Evolutionary conservation across 2,329 filamentous ascomycete species (phyloP), one percentile per base, ranked within the genome.

Genomic region (Clonostachys byssicola): DNA sequence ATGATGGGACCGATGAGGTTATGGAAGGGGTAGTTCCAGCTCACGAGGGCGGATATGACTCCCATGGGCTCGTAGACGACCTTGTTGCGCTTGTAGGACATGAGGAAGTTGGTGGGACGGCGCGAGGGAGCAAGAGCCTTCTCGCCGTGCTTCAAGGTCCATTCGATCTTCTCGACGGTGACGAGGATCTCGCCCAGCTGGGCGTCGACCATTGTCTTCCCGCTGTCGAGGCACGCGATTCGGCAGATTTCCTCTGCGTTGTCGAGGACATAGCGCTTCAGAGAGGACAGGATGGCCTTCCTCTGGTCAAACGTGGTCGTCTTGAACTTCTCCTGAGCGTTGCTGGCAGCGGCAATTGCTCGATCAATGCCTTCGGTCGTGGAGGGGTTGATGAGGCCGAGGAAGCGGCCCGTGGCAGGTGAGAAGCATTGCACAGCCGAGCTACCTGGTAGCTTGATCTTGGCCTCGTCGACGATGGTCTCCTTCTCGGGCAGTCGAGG

Each of bases 11-110:
- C 90, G 42, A 97, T 81, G 52, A 97, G 76, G 68, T 99, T 99
- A 72, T 99, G 94, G 67, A 97, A 95, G 41, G 89, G 85, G 63
- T 91, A 97, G 72, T 99, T 99, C 94, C 94, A 99, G 62, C 88
- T 94, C 40, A 99, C 90, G 45, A 92, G 86, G 16, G 94, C 92
- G 12, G 90, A 86, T 6, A 99, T 89, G 35, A 99, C 90, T 14
- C 94, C 94, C 17, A 97, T 73, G 13, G 94, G 92, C 67, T 99
- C 92, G 66, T 95, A 99, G 44, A 80, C 73, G 30, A 99, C 91
- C 52, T 85, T 86, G 62, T 96, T 96, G 64, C 81, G 83, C 77
- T 99, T 99, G 71, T 97, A 96, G 69, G 85, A 81, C 90, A 99
- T 95, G 52, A 99, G 78, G 42, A 96, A 75, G 65, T 95, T 96